Conservation (phyloP, 2,329 filamentous ascomycete genomes). For the Cyphellophora europaea region DNA sequence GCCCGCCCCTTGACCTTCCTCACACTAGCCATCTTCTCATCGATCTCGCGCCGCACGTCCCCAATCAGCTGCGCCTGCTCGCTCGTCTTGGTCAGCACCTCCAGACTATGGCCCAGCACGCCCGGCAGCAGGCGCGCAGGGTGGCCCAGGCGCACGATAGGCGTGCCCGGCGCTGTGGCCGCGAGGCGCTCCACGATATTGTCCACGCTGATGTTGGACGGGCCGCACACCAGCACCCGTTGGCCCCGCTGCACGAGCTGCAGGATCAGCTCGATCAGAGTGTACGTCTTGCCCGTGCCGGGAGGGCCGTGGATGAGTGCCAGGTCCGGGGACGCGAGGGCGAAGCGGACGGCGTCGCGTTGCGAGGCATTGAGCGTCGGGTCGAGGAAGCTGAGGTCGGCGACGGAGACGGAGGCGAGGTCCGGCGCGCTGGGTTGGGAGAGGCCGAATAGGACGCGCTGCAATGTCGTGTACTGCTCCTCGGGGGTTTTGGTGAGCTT, state of each 20-base stretch:
- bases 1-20: conserved; percentile 36
- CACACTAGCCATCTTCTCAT: conserved; percentile 79
- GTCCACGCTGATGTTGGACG: conserved; percentile 94
- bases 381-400: conserved; percentile 45
- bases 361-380: conserved; percentile 52
- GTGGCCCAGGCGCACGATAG: conserved; percentile 84
- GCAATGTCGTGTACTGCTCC: conserved; percentile 46
- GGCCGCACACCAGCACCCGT: conserved; percentile 84
- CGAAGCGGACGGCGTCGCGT: conserved; percentile 63
- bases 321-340: conserved; percentile 69
- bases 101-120: conserved; percentile 80
- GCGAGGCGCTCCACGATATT: conserved; percentile 92
- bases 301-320: conserved; percentile 91
- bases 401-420: conserved; percentile 27
- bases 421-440: conserved; percentile 41
- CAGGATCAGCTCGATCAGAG: conserved; percentile 88
- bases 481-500: conserved; percentile 48
- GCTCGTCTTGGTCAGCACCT: conserved; percentile 81
- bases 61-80: conserved; percentile 83
- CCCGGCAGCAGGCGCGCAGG: conserved; percentile 82
- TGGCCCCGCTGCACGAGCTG: conserved; percentile 68
- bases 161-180: conserved; percentile 52
- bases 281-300: conserved; percentile 95
- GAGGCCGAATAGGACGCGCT: conserved; percentile 52
- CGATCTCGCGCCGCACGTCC: conserved; percentile 87